A percentile compares a stretch with the other conserved stretches of the same genome.
These are phyloP conservation scores for Teratosphaeria epicoccoides DNA, from an alignment of 2,329 filamentous ascomycete species.

Conservation along the genomic window DNA sequence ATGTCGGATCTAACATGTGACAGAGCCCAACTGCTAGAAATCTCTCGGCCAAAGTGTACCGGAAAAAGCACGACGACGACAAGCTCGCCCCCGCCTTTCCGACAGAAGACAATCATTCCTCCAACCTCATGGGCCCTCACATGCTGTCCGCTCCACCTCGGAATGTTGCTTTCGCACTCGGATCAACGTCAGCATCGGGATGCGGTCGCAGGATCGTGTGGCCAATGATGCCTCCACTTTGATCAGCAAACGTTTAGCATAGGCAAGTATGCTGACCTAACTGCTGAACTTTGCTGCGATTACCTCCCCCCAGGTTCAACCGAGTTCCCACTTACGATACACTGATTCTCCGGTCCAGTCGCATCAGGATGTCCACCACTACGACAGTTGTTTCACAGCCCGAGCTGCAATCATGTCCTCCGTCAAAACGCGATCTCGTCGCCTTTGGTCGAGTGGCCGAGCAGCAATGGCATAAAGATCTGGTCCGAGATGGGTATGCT, in stretches of 20 bases:
- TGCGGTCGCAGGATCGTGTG: not conserved
- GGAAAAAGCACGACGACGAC: too few relatives aligned
- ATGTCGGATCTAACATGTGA: not conserved
- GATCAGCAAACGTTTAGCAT: too few relatives aligned
- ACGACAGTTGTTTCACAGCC: not conserved
- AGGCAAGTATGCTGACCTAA: too few relatives aligned
- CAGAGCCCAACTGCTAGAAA: not conserved
- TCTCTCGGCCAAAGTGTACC: too few relatives aligned
- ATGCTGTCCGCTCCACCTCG: too few relatives aligned
- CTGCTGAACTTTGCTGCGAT: too few relatives aligned
- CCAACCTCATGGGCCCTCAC: too few relatives aligned
- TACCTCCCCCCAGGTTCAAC: too few relatives aligned
- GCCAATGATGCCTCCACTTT: not conserved
- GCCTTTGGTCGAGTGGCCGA: not conserved
- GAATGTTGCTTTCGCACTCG: too few relatives aligned
- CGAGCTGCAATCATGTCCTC: not conserved
- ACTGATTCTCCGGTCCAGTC: not conserved
- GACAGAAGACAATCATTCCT: not conserved
- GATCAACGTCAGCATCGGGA: too few relatives aligned
- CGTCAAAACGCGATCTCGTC: not conserved
- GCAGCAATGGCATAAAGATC: slow-evolving; percentile 24
- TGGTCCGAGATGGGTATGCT: slow-evolving; percentile 32
- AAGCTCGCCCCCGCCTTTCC: not conserved
- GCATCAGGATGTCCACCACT: not conserved
- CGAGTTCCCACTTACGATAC: too few relatives aligned